A percentile compares a stretch with the other conserved stretches of the same genome.
phyloP scores from a whole-genome alignment of 805 yeast species.

The Candida mattraensis region DNA sequence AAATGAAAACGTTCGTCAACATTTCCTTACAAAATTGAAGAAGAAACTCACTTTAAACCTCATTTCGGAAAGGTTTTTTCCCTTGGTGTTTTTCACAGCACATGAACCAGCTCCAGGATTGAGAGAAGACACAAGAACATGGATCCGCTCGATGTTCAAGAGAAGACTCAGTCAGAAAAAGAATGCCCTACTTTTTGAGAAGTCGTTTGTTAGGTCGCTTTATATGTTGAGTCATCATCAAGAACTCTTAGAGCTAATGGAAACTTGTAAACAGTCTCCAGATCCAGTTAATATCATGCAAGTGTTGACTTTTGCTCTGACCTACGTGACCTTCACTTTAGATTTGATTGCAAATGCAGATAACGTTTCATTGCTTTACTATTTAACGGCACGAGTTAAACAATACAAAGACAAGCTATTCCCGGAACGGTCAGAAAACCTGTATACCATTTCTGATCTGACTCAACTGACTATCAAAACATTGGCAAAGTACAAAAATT shows the following conservation, averaged over 20 bases:
- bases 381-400: constrained; percentile 74
- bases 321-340: constrained; percentile 60
- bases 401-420: constrained; percentile 61
- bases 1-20: constrained; percentile 52
- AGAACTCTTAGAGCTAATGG: constrained; percentile 50
- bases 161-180: constrained; percentile 31
- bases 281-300: constrained; percentile 29
- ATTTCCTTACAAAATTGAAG: constrained; percentile 51
- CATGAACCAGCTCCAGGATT: constrained; percentile 64
- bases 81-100: constrained; percentile 70
- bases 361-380: constrained; percentile 71
- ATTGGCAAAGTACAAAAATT: constrained; percentile 53
- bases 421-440: constrained; percentile 28
- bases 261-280: constrained; percentile 18
- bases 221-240: constrained; percentile 75
- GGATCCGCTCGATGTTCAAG: constrained; percentile 65
- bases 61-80: constrained; percentile 65
- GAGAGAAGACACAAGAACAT: constrained; percentile 53
- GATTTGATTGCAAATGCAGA: constrained; percentile 60
- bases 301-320: constrained; percentile 54
- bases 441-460: constrained; percentile 72
- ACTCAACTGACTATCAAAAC: constrained; percentile 65
- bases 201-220: constrained; percentile 62
- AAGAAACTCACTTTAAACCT: constrained; percentile 47
- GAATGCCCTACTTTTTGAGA: constrained; percentile 57